These are phyloP conservation scores for Chenopodium berlandieri DNA, from an alignment of 148 eudicot species.

Conservation along the genomic window DNA sequence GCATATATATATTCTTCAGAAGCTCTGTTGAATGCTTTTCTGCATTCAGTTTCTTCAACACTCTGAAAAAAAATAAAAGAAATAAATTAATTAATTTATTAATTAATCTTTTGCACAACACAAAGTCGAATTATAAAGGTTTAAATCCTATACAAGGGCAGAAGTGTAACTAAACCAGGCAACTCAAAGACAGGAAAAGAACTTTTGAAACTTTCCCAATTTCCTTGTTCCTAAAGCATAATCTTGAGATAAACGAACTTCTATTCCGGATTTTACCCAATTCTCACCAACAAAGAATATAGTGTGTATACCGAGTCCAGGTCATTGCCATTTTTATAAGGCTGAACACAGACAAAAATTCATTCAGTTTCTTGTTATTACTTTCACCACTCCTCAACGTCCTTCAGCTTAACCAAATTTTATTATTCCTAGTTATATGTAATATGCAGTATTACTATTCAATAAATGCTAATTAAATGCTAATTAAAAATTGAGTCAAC, in stretches of 20 bases:
- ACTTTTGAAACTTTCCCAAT: too few species aligned
- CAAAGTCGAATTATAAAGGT: background rate
- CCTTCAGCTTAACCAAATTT: background rate
- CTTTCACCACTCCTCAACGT: background rate
- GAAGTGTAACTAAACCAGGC: background rate
- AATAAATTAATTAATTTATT: too few species aligned
- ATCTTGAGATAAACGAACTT: background rate
- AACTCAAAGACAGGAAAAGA: background rate
- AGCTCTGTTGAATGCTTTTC: conserved; percentile 79
- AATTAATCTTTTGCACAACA: background rate
- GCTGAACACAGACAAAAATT: too few species aligned
- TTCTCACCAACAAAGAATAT: background rate
- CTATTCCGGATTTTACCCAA: background rate
- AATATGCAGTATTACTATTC: too few species aligned
- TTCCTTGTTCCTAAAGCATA: too few species aligned
- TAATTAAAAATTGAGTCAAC: too few species aligned
- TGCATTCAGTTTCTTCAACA: conserved; percentile 98
- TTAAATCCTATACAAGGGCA: background rate
- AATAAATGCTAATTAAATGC: too few species aligned
- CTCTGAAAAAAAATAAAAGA: conserved; percentile 39
- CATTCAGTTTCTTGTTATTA: too few species aligned
- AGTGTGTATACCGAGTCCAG: too few species aligned
- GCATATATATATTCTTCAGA: conserved; percentile 70
- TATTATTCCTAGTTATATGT: background rate
- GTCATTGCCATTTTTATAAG: too few species aligned